Percentiles rank a stretch among this genome's conserved stretches.
Evolutionary conservation across 306 rosid species (phyloP).

Genomic region (Astragalus membranaceus): DNA sequence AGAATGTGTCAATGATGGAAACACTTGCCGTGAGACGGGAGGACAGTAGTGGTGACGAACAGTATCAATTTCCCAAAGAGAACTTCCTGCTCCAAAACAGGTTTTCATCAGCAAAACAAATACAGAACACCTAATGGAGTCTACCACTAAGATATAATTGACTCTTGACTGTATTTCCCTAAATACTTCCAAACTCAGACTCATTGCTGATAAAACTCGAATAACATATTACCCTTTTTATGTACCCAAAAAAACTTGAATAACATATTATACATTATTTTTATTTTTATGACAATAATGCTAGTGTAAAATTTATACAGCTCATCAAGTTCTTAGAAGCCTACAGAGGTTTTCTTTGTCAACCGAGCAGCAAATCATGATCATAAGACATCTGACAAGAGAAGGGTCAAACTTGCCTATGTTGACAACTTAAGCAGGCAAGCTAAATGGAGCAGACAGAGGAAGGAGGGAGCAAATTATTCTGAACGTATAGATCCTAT

Average conservation of each 20-base stretch:
- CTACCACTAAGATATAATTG: neutral
- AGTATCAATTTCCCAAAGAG: constrained; percentile 93
- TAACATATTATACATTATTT: neutral
- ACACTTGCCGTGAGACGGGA: constrained; percentile 72
- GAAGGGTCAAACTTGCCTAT: neutral
- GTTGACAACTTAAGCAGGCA: neutral
- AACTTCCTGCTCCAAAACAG: constrained; percentile 62
- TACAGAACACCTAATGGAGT: neutral
- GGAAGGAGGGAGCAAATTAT: neutral
- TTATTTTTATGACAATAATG: neutral
- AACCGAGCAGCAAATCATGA: neutral
- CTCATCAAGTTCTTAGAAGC: constrained; percentile 3
- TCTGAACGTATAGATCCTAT: neutral
- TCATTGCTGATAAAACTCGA: neutral
- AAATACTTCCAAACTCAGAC: too few species aligned
- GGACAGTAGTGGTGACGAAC: constrained; percentile 85
- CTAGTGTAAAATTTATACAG: neutral
- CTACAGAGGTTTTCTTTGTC: neutral
- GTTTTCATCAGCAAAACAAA: constrained; percentile 22
- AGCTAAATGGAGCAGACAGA: neutral
- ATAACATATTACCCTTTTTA: neutral
- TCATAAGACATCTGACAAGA: neutral
- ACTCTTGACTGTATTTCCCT: neutral
- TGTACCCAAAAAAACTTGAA: neutral
- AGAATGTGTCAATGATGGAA: neutral